Evolutionary conservation across 2,329 filamentous ascomycete genomes (phyloP).

Genomic region (Aspergillus pseudonomiae): DNA sequence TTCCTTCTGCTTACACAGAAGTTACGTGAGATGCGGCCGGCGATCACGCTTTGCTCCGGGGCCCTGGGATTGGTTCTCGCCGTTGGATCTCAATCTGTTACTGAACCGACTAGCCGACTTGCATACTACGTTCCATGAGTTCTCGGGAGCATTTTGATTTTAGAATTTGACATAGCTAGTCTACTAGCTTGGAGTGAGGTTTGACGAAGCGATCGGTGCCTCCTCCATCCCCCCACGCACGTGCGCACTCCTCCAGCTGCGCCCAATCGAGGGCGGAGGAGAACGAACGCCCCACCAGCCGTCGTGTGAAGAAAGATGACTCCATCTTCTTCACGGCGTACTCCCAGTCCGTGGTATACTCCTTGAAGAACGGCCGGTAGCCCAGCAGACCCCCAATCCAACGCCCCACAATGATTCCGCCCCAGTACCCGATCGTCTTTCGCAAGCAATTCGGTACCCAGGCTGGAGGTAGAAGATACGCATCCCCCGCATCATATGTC

Average conservation of each 20-base stretch:
- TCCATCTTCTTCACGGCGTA: constrained; percentile 16
- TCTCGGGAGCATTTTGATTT: not conserved
- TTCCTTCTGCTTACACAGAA: not conserved
- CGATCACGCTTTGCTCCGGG: not conserved
- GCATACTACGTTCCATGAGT: not conserved
- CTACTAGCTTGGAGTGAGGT: not conserved
- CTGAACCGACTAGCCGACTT: not conserved
- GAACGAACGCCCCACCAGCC: not conserved
- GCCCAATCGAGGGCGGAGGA: not conserved
- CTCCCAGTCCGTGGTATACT: constrained; percentile 19
- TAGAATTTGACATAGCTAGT: not conserved
- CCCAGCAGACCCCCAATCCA: constrained; percentile 8
- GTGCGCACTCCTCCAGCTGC: not conserved
- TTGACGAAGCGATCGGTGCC: not conserved
- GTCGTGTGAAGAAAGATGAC: constrained; percentile 9
- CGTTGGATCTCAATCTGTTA: not conserved
- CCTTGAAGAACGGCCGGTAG: constrained; percentile 16
- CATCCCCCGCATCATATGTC: not conserved
- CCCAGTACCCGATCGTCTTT: not conserved
- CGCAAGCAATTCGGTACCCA: not conserved
- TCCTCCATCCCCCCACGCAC: not conserved
- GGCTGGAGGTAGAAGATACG: not conserved
- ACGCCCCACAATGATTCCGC: not conserved
- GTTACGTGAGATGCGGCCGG: not conserved
- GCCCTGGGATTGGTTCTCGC: not conserved